Conservation (phyloP, 2,329 filamentous ascomycete genomes). For the Arachnopeziza araneosa region DNA sequence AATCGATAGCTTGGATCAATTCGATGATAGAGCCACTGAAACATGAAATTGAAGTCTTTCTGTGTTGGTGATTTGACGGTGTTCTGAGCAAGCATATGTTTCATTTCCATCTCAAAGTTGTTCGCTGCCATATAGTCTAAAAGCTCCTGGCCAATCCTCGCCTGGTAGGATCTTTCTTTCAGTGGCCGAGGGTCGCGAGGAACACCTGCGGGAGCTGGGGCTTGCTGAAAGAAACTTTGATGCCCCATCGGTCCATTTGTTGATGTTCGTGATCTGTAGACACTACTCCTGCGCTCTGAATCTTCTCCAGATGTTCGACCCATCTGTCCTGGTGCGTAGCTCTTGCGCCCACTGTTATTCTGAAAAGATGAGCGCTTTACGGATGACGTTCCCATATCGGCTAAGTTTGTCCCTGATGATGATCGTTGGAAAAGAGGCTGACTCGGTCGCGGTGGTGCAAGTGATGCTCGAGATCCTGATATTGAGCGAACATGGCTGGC, state of each 20-base stretch:
- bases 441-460: constrained; percentile 74
- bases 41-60: constrained; percentile 97
- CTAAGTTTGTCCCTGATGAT: constrained; percentile 75
- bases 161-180: constrained; percentile 73
- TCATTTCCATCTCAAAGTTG: constrained; percentile 98
- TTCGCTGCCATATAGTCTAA: constrained; percentile 87
- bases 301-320: constrained; percentile 35
- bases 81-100: constrained; percentile 85
- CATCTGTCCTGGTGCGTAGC: constrained; percentile 39
- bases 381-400: constrained; percentile 74
- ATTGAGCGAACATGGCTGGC: constrained; percentile 73
- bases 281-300: constrained; percentile 70
- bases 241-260: constrained; percentile 62
- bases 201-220: constrained; percentile 72
- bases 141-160: constrained; percentile 80
- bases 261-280: constrained; percentile 68
- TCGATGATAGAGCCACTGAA: constrained; percentile 94
- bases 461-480: constrained; percentile 78
- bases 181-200: constrained; percentile 83
- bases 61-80: constrained; percentile 91
- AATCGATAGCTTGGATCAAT: constrained; percentile 94
- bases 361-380: constrained; percentile 79
- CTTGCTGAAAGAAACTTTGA: constrained; percentile 93
- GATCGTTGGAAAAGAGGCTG: constrained; percentile 84
- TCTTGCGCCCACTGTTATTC: constrained; percentile 58